A percentile compares a stretch with the other conserved stretches of the same genome.
Evolutionary conservation across 805 yeast genomes (phyloP).

Genomic region (Wickerhamia fluorescens): DNA sequence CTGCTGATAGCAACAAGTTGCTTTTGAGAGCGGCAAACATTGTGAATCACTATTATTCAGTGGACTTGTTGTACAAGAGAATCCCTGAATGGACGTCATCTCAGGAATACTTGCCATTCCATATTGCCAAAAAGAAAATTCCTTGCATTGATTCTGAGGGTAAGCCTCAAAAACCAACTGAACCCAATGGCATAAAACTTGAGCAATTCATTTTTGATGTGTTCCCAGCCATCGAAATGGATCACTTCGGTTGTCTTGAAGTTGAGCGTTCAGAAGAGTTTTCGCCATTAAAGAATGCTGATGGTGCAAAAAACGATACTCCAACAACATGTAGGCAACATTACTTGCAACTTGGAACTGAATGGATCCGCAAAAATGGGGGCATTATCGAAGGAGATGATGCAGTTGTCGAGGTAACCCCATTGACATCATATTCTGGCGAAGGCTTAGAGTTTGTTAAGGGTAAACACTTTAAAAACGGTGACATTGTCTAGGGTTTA

Average conservation of each 20-base stretch:
- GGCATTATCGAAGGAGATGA: slow-evolving; percentile 43
- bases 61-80: slow-evolving; percentile 53
- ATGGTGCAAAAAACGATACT: slow-evolving; percentile 74
- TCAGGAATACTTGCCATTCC: slow-evolving; percentile 75
- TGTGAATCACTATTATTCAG: slow-evolving; percentile 92
- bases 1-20: slow-evolving; percentile 44
- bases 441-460: slow-evolving; percentile 57
- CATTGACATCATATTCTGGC: slow-evolving; percentile 66
- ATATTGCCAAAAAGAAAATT: slow-evolving; percentile 88
- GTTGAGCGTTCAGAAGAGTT: slow-evolving; percentile 82
- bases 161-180: slow-evolving; percentile 49
- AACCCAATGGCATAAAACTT: slow-evolving; percentile 85
- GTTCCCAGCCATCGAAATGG: slow-evolving; percentile 67
- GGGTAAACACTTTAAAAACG: slow-evolving; percentile 36
- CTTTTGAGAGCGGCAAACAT: slow-evolving; percentile 91
- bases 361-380: slow-evolving; percentile 72
- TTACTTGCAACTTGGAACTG: slow-evolving; percentile 58
- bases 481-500: slow-evolving; percentile 17
- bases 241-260: slow-evolving; percentile 83
- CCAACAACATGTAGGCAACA: slow-evolving; percentile 74
- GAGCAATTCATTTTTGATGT: slow-evolving; percentile 98
- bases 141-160: slow-evolving; percentile 48
- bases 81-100: slow-evolving; percentile 67
- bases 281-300: slow-evolving; percentile 89
- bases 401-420: slow-evolving; percentile 67